phyloP scores from a whole-genome alignment of 2,329 filamentous ascomycete genomes.

The Pseudofabraea citricarpa region DNA sequence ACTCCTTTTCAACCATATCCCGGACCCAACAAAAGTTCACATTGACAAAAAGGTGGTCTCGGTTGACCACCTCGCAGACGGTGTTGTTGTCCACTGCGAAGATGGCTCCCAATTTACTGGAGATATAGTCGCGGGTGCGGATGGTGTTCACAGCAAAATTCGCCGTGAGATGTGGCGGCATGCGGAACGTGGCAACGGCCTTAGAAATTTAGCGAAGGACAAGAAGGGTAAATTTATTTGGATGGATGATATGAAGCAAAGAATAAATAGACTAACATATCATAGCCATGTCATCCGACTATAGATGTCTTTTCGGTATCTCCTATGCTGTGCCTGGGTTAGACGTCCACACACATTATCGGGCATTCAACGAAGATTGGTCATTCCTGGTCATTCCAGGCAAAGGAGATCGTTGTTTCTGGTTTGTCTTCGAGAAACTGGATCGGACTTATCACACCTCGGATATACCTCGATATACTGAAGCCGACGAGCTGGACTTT shows the following conservation, averaged over 20 bases:
- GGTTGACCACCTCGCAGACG: slow-evolving; percentile 9
- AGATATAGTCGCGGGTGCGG: slow-evolving; percentile 14
- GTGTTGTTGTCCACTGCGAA: slow-evolving; percentile 10
- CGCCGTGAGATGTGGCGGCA: slow-evolving; percentile 12
- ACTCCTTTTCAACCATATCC: slow-evolving; percentile 5
- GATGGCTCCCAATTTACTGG: slow-evolving; percentile 11
- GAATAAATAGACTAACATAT: no score
- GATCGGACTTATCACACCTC: slow-evolving; percentile 3
- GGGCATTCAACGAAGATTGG: slow-evolving; percentile 5
- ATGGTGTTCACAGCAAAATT: slow-evolving; percentile 15
- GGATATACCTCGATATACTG: slow-evolving; percentile 4
- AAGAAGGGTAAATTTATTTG: no score
- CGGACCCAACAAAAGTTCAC: slow-evolving; percentile 8
- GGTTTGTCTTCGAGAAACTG: slow-evolving; percentile 3
- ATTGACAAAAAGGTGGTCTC: slow-evolving; percentile 4
- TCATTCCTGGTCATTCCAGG: slow-evolving; percentile 12
- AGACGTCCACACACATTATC: slow-evolving; percentile 6
- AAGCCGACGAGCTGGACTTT: slow-evolving; percentile 1
- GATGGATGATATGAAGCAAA: no score
- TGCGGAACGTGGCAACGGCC: slow-evolving; percentile 3
- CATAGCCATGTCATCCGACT: slow-evolving; percentile 10
- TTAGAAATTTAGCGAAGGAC: slow-evolving; percentile 9
- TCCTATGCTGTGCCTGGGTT: slow-evolving; percentile 7
- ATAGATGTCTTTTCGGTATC: slow-evolving; percentile 16
- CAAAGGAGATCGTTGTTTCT: slow-evolving; percentile 4